Evolutionary conservation across 345 rosid genomes (phyloP), one percentile per base, ranked within the genome.

Genomic region (Turnera subulata): DNA sequence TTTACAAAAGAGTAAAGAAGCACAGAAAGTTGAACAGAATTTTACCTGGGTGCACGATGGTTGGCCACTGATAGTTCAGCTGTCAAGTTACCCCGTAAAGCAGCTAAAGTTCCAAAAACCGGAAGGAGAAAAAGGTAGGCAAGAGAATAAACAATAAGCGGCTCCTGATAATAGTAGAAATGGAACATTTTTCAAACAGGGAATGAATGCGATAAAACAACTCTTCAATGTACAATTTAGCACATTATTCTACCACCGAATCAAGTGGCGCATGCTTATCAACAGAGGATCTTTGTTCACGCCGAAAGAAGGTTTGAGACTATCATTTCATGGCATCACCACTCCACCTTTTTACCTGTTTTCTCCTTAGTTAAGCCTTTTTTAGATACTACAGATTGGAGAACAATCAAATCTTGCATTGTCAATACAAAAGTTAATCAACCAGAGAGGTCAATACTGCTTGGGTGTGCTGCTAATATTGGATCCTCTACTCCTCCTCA

Each of bases 251-350:
- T n/a, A 68, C 24, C 38, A 73, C 23, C 56, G 69, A 58, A 77
- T 73, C 76, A 51, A 64, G 68, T 70, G 58, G 73, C 57, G 54
- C 66, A 43, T 58, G 74, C 63, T 59, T 20, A 46, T 48, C 39
- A 17, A 59, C 14, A 15, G 49, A 46, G 45, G 6, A 38, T 53
- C 49, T 50, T 5, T 18, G 1, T 10, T 43, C 11, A 24, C 59
- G 17, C n/a, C n/a, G 38, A 62, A 44, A 20, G 43, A 6, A 17
- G 23, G 11, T 38, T n/a, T 53, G 42, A 33, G 16, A 37, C 62
- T 55, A 63, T 64, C 47, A 54, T 32, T 50, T 70, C 55, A 13
- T 15, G 12, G 43, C 33, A 61, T 49, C 43, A 29, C 1, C 8
- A n/a, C n/a, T 29, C 35, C 35, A 29, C 35, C 4, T 29, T 29